Conservation (phyloP, 148 eudicot genomes). For the Heliamphora exappendiculata region DNA sequence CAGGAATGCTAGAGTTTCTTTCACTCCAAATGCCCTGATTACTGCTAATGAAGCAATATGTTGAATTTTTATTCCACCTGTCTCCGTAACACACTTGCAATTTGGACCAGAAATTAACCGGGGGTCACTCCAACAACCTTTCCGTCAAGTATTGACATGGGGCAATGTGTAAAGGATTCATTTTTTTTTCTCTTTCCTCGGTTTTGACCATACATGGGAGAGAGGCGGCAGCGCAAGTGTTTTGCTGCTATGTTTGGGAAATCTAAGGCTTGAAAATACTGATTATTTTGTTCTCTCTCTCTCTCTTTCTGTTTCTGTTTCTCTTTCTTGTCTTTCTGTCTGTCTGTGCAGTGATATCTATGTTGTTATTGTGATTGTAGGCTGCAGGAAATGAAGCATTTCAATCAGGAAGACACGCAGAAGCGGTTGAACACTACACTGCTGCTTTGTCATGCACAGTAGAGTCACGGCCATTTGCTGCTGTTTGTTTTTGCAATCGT, state of each 20-base stretch:
- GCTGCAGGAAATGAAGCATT: conserved; percentile 90
- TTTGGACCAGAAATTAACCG: background rate
- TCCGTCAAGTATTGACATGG: background rate
- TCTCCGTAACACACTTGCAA: background rate
- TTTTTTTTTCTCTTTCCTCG: background rate
- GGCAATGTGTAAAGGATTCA: background rate
- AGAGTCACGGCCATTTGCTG: conserved; percentile 83
- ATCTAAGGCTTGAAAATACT: background rate
- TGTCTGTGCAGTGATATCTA: background rate
- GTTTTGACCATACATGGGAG: background rate
- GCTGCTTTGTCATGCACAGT: conserved; percentile 74
- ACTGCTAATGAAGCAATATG: background rate
- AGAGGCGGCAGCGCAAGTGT: background rate
- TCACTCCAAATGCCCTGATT: background rate
- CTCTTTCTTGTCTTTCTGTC: too few relatives aligned
- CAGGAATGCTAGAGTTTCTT: background rate
- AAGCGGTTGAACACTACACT: conserved; percentile 85
- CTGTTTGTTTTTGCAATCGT: conserved; percentile 88
- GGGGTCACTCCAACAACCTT: background rate
- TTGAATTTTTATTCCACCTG: background rate
- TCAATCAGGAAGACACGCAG: conserved; percentile 66
- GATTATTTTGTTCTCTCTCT: background rate
- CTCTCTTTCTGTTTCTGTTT: conserved; percentile 2
- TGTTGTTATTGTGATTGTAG: conserved; percentile 29
- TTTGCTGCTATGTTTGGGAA: background rate